A percentile compares a stretch with the other conserved stretches of the same genome.
phyloP scores from a whole-genome alignment of 768 basidiomycete genomes.

The Termitomyces sp. region DNA sequence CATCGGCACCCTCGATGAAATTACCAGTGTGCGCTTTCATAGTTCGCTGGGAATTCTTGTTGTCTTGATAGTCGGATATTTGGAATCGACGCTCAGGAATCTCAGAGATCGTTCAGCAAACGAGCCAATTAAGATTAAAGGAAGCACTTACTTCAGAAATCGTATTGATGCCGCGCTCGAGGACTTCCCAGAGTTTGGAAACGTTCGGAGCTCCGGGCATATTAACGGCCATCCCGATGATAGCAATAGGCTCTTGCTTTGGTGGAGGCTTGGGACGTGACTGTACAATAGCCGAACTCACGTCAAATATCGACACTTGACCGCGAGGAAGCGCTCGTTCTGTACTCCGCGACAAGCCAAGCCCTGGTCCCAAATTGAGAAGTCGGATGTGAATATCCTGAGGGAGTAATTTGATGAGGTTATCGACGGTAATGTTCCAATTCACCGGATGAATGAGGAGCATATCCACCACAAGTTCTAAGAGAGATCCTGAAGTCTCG shows the following conservation, averaged over 20 bases:
- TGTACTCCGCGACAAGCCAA: constrained; percentile 36
- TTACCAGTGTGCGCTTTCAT: constrained; percentile 61
- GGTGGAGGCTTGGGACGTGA: constrained; percentile 11
- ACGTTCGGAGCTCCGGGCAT: constrained; percentile 52
- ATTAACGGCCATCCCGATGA: constrained; percentile 70
- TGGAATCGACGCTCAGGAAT: constrained; percentile 62
- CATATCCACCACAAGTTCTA: constrained; percentile 46
- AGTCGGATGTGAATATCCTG: constrained; percentile 28
- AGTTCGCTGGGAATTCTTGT: constrained; percentile 32
- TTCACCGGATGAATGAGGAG: constrained; percentile 50
- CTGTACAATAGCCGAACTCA: constrained; percentile 14
- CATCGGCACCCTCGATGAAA: constrained; percentile 55
- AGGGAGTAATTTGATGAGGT: constrained; percentile 24
- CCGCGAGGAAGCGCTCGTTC: constrained; percentile 31
- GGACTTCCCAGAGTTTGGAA: constrained; percentile 55
- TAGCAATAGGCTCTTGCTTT: constrained; percentile 57
- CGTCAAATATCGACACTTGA: constrained; percentile 20
- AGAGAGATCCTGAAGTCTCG: constrained; percentile 28
- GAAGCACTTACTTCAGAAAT: constrained; percentile 46
- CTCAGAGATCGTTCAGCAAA: constrained; percentile 32
- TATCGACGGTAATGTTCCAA: constrained; percentile 45
- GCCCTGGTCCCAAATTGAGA: constrained; percentile 52
- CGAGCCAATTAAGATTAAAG: neutral
- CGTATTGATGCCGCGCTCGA: constrained; percentile 56
- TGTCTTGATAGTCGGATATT: constrained; percentile 36